These are phyloP conservation scores for Ustanciosporium gigantosporum DNA, from an alignment of 1,284 basidiomycete species.

Conservation along the genomic window DNA sequence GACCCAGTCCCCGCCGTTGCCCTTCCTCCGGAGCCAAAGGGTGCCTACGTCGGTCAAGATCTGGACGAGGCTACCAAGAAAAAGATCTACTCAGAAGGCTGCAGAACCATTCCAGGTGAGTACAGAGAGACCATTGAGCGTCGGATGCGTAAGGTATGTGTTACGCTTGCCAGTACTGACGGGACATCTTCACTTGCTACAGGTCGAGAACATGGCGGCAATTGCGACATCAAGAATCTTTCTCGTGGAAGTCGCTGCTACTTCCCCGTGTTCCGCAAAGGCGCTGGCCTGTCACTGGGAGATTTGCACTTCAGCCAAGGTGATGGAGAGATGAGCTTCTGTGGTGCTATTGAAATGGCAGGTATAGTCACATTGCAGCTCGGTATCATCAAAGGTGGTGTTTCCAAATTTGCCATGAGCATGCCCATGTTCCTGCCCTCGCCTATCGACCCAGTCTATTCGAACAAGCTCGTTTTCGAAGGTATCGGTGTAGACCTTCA, in stretches of 20 bases:
- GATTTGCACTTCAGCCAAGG: constrained; percentile 83
- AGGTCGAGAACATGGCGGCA: constrained; percentile 55
- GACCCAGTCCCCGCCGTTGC: constrained; percentile 71
- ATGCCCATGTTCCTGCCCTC: constrained; percentile 78
- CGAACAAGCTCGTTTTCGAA: constrained; percentile 73
- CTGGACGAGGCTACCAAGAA: constrained; percentile 65
- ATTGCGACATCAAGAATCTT: constrained; percentile 78
- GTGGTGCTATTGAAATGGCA: constrained; percentile 78
- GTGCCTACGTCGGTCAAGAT: constrained; percentile 71
- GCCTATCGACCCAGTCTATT: constrained; percentile 74
- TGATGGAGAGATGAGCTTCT: constrained; percentile 73
- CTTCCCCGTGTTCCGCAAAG: constrained; percentile 76
- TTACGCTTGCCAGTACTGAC: constrained; percentile 65
- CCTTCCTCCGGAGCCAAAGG: constrained; percentile 68
- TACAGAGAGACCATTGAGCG: constrained; percentile 61
- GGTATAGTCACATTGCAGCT: constrained; percentile 75
- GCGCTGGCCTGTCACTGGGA: constrained; percentile 76
- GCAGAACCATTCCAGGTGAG: constrained; percentile 67
- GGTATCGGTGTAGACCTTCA: constrained; percentile 74
- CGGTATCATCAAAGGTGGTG: constrained; percentile 74
- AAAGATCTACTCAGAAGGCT: constrained; percentile 72
- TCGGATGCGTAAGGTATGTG: constrained; percentile 68
- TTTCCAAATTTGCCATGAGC: constrained; percentile 74
- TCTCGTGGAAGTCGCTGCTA: constrained; percentile 66
- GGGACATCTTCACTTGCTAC: too few relatives aligned